Base-by-base conservation (phyloP, 2,329 filamentous ascomycete genomes). In the Aspergillus ruber region DNA sequence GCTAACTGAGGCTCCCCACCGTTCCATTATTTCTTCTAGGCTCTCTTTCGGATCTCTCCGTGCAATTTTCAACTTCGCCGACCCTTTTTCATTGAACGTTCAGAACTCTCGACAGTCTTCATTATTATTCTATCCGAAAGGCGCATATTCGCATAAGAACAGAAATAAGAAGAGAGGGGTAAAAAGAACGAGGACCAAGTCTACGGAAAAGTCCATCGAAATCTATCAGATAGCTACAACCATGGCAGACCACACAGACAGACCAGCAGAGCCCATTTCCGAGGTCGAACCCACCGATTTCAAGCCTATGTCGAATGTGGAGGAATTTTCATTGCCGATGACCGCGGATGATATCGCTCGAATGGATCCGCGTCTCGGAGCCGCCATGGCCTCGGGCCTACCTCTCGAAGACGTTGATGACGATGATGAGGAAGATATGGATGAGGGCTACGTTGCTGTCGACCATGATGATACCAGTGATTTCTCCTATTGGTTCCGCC, bases 401-500 rank as follows among this genome's bases (percentile, higher is more conserved):
- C 56, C 63, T 3, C 44, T 65, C 18, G 63, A 63, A 6, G 57
- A 63, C 15, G 54, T 56, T 3, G 52, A 56, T 7, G 57, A 62
- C 4, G 63, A 62, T 3, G 58, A 61, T 8, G 61, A 62, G 3
- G 65, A 69, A 20, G 64, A 67, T 29, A 62, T 60, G 12, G 68
- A 70, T 15, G 69, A 70, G 32, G 69, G 70, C 42, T 72, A 66
- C 47, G 66, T 71, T 43, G 63, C 68, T 2, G 67, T 71, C 9
- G 67, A 71, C 40, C 68, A 70, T 50, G 66, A 70, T 18, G 69
- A 71, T 54, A 55, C 62, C 17, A 65, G 60, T 18, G 68, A 71
- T 48, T 67, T 60, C 48, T 63, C 68, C 41, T 70, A 67, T 57
- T 70, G 66, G 58, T 69, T 71, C 53, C 68, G 68, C 35, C 67